These are phyloP conservation scores for Cladosporium cucumerinum DNA, from an alignment of 2,329 filamentous ascomycete genomes.

Conservation along the genomic window DNA sequence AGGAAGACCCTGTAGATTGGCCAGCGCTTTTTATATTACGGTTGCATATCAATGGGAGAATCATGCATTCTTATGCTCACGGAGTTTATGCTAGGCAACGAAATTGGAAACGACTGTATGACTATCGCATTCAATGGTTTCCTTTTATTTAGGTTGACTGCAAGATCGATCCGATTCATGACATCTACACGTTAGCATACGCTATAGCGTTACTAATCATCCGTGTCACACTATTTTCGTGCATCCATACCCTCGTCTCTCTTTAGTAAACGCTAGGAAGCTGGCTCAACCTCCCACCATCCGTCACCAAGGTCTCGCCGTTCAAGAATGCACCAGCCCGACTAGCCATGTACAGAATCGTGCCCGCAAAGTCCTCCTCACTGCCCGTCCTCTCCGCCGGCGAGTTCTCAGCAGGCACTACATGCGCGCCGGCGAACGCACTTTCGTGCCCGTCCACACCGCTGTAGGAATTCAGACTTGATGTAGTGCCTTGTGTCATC, in stretches of 20 bases:
- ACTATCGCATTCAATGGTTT: neutral
- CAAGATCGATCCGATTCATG: neutral
- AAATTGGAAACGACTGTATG: neutral
- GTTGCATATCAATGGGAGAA: neutral
- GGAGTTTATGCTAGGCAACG: neutral
- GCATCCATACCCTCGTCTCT: neutral
- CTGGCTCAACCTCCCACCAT: slow-evolving; percentile 56
- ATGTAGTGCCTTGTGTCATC: slow-evolving; percentile 25
- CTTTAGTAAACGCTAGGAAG: neutral
- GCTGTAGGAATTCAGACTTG: slow-evolving; percentile 23
- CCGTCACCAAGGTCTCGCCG: slow-evolving; percentile 59
- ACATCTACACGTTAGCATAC: neutral
- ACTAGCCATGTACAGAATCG: slow-evolving; percentile 63
- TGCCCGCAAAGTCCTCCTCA: slow-evolving; percentile 62
- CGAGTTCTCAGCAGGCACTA: slow-evolving; percentile 44
- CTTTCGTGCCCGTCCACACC: slow-evolving; percentile 24
- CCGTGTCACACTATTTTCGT: neutral
- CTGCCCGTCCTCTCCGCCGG: slow-evolving; percentile 60
- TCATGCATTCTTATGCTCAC: neutral
- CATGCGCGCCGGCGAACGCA: slow-evolving; percentile 50
- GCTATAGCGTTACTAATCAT: too few species aligned
- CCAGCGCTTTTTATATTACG: neutral
- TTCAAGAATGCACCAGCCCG: slow-evolving; percentile 65
- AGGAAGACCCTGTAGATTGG: neutral
- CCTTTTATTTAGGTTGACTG: neutral